phyloP scores from a whole-genome alignment of 2,329 filamentous ascomycete species.

The Beauveria sp. region DNA sequence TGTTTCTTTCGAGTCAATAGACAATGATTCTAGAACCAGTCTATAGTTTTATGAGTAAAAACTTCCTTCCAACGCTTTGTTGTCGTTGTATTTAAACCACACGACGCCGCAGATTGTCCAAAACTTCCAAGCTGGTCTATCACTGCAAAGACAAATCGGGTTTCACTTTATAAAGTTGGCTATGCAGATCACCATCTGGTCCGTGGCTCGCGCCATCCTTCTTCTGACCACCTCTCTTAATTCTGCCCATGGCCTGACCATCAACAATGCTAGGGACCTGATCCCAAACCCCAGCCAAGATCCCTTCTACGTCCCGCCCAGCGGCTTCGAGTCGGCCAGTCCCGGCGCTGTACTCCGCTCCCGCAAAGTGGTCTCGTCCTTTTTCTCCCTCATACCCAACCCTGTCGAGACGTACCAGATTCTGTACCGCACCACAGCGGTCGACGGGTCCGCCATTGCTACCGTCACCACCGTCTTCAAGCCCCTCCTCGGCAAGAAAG shows the following conservation, averaged over 20 bases:
- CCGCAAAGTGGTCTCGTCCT: background rate
- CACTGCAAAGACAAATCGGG: too few species aligned
- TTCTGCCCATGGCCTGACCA: background rate
- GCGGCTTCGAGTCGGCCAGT: background rate
- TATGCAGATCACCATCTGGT: background rate
- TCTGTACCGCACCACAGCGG: conserved; percentile 6
- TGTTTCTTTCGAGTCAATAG: too few species aligned
- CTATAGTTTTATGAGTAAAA: too few species aligned
- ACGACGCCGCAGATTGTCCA: too few species aligned
- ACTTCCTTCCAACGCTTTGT: too few species aligned
- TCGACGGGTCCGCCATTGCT: conserved; percentile 4
- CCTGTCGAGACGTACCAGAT: conserved; percentile 1
- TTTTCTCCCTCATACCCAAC: background rate
- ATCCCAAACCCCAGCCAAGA: background rate
- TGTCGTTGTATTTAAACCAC: too few species aligned
- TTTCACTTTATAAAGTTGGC: too few species aligned
- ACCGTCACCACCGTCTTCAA: conserved; percentile 8
- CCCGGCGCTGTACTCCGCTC: conserved; percentile 1
- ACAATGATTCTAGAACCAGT: too few species aligned
- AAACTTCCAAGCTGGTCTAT: too few species aligned
- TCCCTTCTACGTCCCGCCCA: conserved; percentile 7
- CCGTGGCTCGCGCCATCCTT: background rate
- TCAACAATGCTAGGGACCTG: background rate
- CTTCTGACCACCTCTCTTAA: background rate
- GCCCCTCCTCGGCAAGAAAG: background rate